These are phyloP conservation scores for Claviceps monticola DNA, from an alignment of 2,329 filamentous ascomycete genomes.

Conservation along the genomic window DNA sequence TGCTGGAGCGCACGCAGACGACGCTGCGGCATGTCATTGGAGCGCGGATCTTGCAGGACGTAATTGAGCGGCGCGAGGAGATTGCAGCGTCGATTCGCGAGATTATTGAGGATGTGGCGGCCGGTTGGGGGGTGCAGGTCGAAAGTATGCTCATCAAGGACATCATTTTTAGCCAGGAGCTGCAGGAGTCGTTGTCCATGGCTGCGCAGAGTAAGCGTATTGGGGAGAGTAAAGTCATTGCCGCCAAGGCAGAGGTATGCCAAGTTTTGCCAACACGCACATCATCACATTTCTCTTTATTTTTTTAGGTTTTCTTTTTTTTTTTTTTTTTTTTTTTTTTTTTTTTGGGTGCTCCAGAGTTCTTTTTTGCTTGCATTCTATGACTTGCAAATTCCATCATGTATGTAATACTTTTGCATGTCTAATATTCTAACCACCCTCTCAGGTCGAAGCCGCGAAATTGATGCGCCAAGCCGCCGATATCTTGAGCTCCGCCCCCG, in stretches of 20 bases:
- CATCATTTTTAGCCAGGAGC: conserved; percentile 89
- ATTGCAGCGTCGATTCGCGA: conserved; percentile 89
- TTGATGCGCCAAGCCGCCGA: conserved; percentile 88
- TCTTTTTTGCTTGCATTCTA: too few relatives aligned
- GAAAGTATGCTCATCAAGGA: conserved; percentile 99
- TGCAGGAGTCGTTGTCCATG: conserved; percentile 96
- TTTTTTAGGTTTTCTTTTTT: too few relatives aligned
- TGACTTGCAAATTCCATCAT: too few relatives aligned
- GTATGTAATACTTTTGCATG: too few relatives aligned
- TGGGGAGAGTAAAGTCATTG: conserved; percentile 96
- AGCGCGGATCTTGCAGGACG: conserved; percentile 88
- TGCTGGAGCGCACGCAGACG: conserved; percentile 94
- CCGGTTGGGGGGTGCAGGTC: conserved; percentile 88
- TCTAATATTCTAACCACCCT: not conserved
- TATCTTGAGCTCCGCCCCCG: conserved; percentile 78
- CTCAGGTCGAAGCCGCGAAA: conserved; percentile 76
- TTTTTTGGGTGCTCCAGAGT: too few relatives aligned
- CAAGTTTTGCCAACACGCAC: not conserved
- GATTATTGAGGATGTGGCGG: conserved; percentile 92
- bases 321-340: too few relatives aligned
- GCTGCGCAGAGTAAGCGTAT: conserved; percentile 97
- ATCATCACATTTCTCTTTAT: not conserved
- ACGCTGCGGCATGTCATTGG: conserved; percentile 94
- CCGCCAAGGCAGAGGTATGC: conserved; percentile 69
- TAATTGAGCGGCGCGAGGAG: conserved; percentile 96